A percentile compares a stretch with the other conserved stretches of the same genome.
These are phyloP conservation scores for Ephemerocybe angulata DNA, from an alignment of 768 basidiomycete species.

Conservation along the genomic window DNA sequence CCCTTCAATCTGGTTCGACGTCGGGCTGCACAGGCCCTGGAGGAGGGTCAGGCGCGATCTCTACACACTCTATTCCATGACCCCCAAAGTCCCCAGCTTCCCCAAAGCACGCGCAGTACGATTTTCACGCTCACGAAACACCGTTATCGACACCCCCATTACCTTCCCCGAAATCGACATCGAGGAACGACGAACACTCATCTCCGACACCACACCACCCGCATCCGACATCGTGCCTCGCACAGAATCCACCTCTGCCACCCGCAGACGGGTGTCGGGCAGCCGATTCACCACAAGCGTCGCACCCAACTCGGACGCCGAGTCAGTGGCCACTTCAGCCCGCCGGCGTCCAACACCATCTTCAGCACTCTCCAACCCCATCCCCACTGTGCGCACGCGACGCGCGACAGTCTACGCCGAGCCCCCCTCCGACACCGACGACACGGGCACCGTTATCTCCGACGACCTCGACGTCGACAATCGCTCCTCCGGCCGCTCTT, in stretches of 20 bases:
- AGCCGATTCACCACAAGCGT: conserved; percentile 1
- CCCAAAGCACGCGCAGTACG: conserved; percentile 37
- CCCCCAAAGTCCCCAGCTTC: conserved; percentile 35
- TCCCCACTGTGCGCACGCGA: conserved; percentile 1
- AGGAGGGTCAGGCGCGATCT: conserved; percentile 38
- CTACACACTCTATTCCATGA: conserved; percentile 31
- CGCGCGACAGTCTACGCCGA: conserved; percentile 10
- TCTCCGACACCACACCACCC: conserved; percentile 15
- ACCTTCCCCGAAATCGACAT: neutral
- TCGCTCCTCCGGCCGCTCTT: conserved; percentile 18
- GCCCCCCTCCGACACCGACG: conserved; percentile 19
- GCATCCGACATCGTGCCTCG: neutral
- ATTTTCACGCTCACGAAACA: conserved; percentile 28
- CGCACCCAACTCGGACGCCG: neutral
- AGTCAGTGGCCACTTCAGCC: conserved; percentile 8
- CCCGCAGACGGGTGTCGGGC: neutral
- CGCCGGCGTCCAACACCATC: neutral
- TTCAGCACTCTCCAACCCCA: neutral
- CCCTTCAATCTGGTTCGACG: conserved; percentile 37
- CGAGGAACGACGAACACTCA: neutral
- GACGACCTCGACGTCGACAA: conserved; percentile 23
- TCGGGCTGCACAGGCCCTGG: conserved; percentile 37
- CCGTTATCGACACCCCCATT: neutral
- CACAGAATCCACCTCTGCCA: neutral
- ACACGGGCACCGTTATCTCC: conserved; percentile 12